These are phyloP conservation scores for Chalara sp. DNA, from an alignment of 2,329 filamentous ascomycete genomes.

Conservation along the genomic window DNA sequence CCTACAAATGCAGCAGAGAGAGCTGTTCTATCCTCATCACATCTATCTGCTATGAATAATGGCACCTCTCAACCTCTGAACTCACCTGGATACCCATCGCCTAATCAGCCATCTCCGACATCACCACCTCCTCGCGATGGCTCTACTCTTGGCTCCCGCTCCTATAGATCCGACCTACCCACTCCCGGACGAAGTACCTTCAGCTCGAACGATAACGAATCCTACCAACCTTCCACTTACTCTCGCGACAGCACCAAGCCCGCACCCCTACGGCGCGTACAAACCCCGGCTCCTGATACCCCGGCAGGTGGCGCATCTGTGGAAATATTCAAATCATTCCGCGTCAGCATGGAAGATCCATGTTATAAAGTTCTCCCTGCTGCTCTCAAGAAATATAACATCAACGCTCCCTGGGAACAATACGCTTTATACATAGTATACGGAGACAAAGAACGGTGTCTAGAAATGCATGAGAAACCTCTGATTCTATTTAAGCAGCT, in stretches of 20 bases:
- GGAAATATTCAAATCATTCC: slow-evolving; percentile 98
- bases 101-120: slow-evolving; percentile 64
- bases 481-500: slow-evolving; percentile 95
- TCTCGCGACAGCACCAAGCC: slow-evolving; percentile 26
- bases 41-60: slow-evolving; percentile 65
- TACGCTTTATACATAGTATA: slow-evolving; percentile 98
- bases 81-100: slow-evolving; percentile 52
- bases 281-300: slow-evolving; percentile 57
- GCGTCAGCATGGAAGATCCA: slow-evolving; percentile 95
- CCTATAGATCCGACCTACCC: slow-evolving; percentile 50
- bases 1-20: slow-evolving; percentile 62
- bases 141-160: slow-evolving; percentile 50
- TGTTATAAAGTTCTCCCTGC: slow-evolving; percentile 96
- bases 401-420: slow-evolving; percentile 94
- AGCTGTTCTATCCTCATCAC: slow-evolving; percentile 60
- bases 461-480: slow-evolving; percentile 88
- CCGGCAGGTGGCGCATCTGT: slow-evolving; percentile 54
- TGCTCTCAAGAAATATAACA: slow-evolving; percentile 95
- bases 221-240: slow-evolving; percentile 22
- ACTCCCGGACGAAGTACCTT: slow-evolving; percentile 50
- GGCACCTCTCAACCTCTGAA: slow-evolving; percentile 44
- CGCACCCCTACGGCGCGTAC: slow-evolving; percentile 44
- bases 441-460: slow-evolving; percentile 92
- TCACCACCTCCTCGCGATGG: slow-evolving; percentile 44
- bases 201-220: slow-evolving; percentile 38